Evolutionary conservation across 2,329 filamentous ascomycete genomes (phyloP), one percentile per base, ranked within the genome.

Genomic region (Cryphonectria radicalis): DNA sequence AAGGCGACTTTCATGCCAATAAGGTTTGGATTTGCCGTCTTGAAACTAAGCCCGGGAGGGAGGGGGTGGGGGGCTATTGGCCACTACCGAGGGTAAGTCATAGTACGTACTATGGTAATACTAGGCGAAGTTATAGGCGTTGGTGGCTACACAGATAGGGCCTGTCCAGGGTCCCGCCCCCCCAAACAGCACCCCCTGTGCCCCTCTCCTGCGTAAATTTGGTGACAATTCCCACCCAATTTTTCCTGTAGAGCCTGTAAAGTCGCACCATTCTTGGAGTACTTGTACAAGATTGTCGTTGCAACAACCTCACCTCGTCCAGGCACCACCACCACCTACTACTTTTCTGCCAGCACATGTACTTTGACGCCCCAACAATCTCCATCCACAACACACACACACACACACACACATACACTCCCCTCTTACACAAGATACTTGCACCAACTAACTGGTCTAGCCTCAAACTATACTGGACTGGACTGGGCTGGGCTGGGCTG

Each of bases 251-350:
- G 43, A 22, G 43, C 25, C 63, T 17, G 40, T 50, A 35, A n/a
- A 65, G 40, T 43, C 37, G 40, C 63, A 43, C 63, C 63, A 64
- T 42, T 46, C 25, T 64, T 28, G n/a, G 25, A 13, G 43, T 46
- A 62, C 59, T 35, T 40, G 42, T 32, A 65, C 63, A 50, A 28
- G 63, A 50, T n/a, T 64, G 62, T 64, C 25, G 13, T 43, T 40
- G 22, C 37, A 43, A 46, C 62, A 64, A 64, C 37, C 10, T 25
- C 62, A 35, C 11, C 63, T 32, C 28, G n/a, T 46, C 42, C 28
- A 19, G 11, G 13, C 63, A 32, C 40, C 28, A 28, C 40, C 28
- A 28, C 28, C 11, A 14, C 43, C 43, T 46, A 7, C 43, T 19
- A 7, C 46, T 50, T 17, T 37, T 50, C 25, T 53, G 42, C 63